Percentiles rank a stretch among this genome's conserved stretches.
Evolutionary conservation across 768 basidiomycete genomes (phyloP).

Genomic region (Termitomyces sp.): DNA sequence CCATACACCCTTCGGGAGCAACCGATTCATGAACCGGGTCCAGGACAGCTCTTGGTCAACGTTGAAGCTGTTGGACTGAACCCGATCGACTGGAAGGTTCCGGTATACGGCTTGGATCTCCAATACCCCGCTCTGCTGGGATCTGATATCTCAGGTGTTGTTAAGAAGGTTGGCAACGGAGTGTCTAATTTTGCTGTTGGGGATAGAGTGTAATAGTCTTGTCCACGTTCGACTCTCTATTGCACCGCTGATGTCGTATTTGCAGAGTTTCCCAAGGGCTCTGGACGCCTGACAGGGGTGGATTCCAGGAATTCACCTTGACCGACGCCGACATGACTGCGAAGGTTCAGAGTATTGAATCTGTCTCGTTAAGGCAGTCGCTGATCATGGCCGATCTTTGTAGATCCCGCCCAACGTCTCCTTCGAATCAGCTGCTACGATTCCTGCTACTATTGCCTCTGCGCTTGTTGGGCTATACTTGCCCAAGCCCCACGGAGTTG

Average conservation of each 20-base stretch:
- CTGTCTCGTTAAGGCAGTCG: slow-evolving; percentile 9
- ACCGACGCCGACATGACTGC: slow-evolving; percentile 16
- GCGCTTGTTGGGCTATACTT: slow-evolving; percentile 29
- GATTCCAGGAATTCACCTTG: slow-evolving; percentile 25
- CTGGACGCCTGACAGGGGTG: slow-evolving; percentile 7
- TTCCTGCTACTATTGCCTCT: slow-evolving; percentile 27
- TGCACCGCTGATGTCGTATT: background rate
- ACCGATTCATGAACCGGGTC: slow-evolving; percentile 21
- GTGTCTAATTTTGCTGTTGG: slow-evolving; percentile 49
- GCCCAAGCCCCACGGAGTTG: slow-evolving; percentile 21
- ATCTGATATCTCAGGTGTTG: slow-evolving; percentile 44
- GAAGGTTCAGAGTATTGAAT: slow-evolving; percentile 8
- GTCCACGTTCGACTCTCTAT: background rate
- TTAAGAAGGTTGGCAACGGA: slow-evolving; percentile 43
- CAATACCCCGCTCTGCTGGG: slow-evolving; percentile 45
- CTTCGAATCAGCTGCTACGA: slow-evolving; percentile 32
- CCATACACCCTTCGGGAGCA: slow-evolving; percentile 12
- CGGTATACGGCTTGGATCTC: slow-evolving; percentile 32
- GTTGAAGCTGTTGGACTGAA: slow-evolving; percentile 36
- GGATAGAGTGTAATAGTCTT: slow-evolving; percentile 44
- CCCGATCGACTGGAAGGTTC: slow-evolving; percentile 49
- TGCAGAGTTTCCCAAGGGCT: slow-evolving; percentile 10
- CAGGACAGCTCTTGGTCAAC: slow-evolving; percentile 38
- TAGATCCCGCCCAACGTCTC: slow-evolving; percentile 28
- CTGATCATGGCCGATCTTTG: slow-evolving; percentile 7